Evolutionary conservation across 225 moss, liverwort and hornwort species (phyloP).

Genomic region (Polytrichum formosum): DNA sequence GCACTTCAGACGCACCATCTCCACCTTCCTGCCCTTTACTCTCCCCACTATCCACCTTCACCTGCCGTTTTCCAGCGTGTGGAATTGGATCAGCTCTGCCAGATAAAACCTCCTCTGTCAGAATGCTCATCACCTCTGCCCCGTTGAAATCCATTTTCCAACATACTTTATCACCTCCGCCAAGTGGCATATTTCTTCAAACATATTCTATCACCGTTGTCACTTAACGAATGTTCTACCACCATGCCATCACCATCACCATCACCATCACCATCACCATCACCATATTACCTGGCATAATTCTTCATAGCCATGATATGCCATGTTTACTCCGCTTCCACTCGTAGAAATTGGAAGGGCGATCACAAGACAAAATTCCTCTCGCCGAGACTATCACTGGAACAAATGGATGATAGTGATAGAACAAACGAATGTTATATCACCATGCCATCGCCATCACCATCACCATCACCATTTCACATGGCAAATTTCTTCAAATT

Average conservation of each 20-base stretch:
- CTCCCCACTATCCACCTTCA: conserved; percentile 7
- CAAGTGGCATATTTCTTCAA: not conserved
- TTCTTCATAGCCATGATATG: not conserved
- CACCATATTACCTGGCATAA: not conserved
- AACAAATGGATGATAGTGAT: not conserved
- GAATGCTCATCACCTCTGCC: conserved; percentile 1
- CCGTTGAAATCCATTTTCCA: conserved; percentile 27
- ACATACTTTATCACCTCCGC: conserved; percentile 5
- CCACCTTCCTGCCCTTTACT: conserved; percentile 6
- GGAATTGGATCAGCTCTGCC: conserved; percentile 21
- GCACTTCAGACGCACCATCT: conserved; percentile 4
- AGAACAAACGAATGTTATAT: too few relatives aligned
- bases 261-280: not conserved
- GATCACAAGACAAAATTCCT: conserved; percentile 14
- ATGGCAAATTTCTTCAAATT: too few relatives aligned
- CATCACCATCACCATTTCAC: too few relatives aligned
- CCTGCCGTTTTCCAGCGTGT: conserved; percentile 15
- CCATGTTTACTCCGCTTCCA: not conserved
- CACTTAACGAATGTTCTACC: not conserved
- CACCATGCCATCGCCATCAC: too few relatives aligned
- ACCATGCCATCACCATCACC: too few relatives aligned
- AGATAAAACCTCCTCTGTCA: conserved; percentile 16
- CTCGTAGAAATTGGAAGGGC: too few relatives aligned
- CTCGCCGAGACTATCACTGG: not conserved
- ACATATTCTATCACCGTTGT: too few relatives aligned